phyloP scores from a whole-genome alignment of 2,329 filamentous ascomycete genomes.

The Ophiostoma pallidulum region DNA sequence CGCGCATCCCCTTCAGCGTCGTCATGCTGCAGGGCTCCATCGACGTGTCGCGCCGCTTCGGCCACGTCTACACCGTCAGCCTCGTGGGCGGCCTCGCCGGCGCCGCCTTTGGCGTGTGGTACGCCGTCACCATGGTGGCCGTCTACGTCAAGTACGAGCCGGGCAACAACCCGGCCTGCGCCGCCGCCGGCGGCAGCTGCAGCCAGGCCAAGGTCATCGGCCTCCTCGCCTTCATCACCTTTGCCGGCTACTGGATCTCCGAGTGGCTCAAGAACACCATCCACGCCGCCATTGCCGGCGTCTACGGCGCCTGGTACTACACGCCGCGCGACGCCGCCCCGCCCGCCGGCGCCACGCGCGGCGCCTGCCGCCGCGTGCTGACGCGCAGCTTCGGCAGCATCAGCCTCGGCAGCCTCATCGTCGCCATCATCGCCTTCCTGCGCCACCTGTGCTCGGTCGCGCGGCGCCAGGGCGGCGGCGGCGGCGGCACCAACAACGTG shows the following conservation, averaged over 20 bases:
- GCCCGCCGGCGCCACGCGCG: constrained; percentile 69
- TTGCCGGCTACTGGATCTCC: constrained; percentile 87
- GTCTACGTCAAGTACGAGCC: constrained; percentile 81
- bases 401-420: constrained; percentile 71
- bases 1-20: constrained; percentile 80
- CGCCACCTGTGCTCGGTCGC: constrained; percentile 76
- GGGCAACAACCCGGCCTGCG: constrained; percentile 42
- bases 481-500: constrained; percentile 62
- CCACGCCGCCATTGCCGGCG: constrained; percentile 75
- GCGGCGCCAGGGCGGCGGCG: constrained; percentile 50
- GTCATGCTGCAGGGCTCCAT: constrained; percentile 82
- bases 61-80: constrained; percentile 80
- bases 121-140: constrained; percentile 73
- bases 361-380: constrained; percentile 69
- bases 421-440: constrained; percentile 79
- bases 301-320: constrained; percentile 94
- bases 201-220: constrained; percentile 72
- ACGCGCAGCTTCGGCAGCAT: constrained; percentile 94
- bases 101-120: constrained; percentile 74
- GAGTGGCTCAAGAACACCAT: constrained; percentile 93
- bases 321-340: constrained; percentile 47
- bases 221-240: constrained; percentile 76
- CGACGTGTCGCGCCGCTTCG: constrained; percentile 72
- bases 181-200: constrained; percentile 50
- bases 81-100: constrained; percentile 71